Evolutionary conservation across 2,329 filamentous ascomycete species (phyloP), one percentile per base, ranked within the genome.

Genomic region (Chaetomiaceae sp.): DNA sequence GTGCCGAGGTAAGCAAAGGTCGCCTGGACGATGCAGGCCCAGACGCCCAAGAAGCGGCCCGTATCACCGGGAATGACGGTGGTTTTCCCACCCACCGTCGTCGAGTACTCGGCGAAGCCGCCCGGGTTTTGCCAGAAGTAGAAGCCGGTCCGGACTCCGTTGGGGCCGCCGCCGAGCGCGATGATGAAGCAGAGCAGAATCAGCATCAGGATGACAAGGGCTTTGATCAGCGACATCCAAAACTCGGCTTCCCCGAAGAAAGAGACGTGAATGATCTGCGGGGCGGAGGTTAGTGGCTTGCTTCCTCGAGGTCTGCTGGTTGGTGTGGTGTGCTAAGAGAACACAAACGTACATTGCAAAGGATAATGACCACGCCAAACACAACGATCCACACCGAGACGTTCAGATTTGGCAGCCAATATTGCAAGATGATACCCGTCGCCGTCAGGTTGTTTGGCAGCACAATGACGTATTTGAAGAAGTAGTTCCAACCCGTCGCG

Each of bases 231-330:
- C 0, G 71, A 71, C 51, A 78, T 71, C 68, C 73, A 73, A 52
- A 78, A 77, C 51, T 78, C 74, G 9, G 73, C 70, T 58, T 78
- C 75, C 41, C 74, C 73, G 45, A 74, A 75, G 46, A 70, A 68
- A 6, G 61, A 62, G 27, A 77, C 71, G 37, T 69, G 69, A 11
- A 70, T 60, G 30, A 71, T 43, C 66, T 70, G 20, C 6, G 2
- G 38, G 2, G 2, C 13, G n/a, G n/a, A n/a, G 10, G 48, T 56
- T 27, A 57, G 49, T 11, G 14, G 7, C 16, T 21, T 11, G 25
- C 25, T 29, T 46, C 18, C 18, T 20, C 6, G 13, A 5, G 2
- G 1, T 10, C 2, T 21, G n/a, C 2, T 13, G 11, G 48, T n/a
- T n/a, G n/a, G n/a, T n/a, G n/a, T n/a, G n/a, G 11, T 21, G 6